These are phyloP conservation scores for Jatropha curcas DNA, from an alignment of 345 rosid genomes.

Conservation along the genomic window DNA sequence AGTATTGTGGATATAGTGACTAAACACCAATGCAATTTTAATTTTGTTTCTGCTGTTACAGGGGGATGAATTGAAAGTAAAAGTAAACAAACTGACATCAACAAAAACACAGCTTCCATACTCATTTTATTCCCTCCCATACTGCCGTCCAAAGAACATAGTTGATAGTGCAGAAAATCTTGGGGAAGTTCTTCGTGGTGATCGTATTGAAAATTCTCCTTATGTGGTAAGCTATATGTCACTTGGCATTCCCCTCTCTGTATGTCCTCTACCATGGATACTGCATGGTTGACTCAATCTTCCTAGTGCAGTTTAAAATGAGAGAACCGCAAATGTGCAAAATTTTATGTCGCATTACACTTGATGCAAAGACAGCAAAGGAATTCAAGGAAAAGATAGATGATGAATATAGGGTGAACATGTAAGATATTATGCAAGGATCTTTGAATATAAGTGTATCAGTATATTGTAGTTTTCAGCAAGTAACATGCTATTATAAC, in stretches of 20 bases:
- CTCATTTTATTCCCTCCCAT: constrained; percentile 71
- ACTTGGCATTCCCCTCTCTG: not conserved
- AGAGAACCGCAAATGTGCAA: constrained; percentile 71
- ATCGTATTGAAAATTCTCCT: constrained; percentile 88
- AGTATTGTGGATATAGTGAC: not conserved
- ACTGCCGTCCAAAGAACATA: constrained; percentile 58
- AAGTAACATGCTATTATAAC: not conserved
- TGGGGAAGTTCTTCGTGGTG: constrained; percentile 94
- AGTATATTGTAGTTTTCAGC: not conserved
- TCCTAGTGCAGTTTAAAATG: constrained; percentile 70
- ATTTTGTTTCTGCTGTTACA: constrained; percentile 30
- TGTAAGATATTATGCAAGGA: constrained; percentile 39
- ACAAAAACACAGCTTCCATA: constrained; percentile 94
- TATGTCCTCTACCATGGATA: not conserved
- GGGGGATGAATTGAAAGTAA: constrained; percentile 83
- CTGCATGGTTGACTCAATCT: constrained; percentile 17
- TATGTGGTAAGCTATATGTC: constrained; percentile 50
- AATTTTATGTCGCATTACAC: constrained; percentile 49
- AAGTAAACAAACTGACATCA: constrained; percentile 87
- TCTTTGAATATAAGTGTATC: not conserved
- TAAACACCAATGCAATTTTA: not conserved
- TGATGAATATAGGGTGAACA: constrained; percentile 84
- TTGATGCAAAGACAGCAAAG: constrained; percentile 56
- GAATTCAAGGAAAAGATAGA: constrained; percentile 77
- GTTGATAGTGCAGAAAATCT: constrained; percentile 91